phyloP scores from a whole-genome alignment of 176 grass and related monocot genomes.

The Neostapfia colusana region DNA sequence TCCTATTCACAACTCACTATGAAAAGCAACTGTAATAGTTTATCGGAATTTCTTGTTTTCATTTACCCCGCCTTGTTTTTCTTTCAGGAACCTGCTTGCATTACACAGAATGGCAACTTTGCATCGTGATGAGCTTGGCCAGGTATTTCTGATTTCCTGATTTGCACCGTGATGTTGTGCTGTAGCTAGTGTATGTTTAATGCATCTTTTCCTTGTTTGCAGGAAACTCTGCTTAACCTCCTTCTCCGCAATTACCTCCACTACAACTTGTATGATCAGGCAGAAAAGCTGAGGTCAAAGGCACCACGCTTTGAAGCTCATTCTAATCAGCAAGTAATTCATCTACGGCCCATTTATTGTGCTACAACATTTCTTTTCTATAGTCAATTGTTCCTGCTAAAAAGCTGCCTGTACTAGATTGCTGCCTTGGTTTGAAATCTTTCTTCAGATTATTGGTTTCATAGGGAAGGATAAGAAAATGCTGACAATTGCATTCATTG shows the following conservation, averaged over 20 bases:
- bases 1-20: neutral
- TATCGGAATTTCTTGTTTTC: neutral
- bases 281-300: slow-evolving; percentile 93
- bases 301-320: slow-evolving; percentile 93
- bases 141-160: slow-evolving; percentile 47
- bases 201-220: slow-evolving; percentile 5
- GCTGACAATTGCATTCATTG: neutral
- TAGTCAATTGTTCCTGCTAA: neutral
- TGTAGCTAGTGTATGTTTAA: neutral
- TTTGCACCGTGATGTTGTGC: neutral
- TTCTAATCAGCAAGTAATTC: slow-evolving; percentile 81
- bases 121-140: slow-evolving; percentile 75
- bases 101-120: slow-evolving; percentile 90
- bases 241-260: slow-evolving; percentile 97
- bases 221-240: slow-evolving; percentile 93
- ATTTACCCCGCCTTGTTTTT: neutral
- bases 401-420: slow-evolving; percentile 10
- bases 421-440: slow-evolving; percentile 19
- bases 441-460: neutral
- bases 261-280: slow-evolving; percentile 89
- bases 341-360: neutral
- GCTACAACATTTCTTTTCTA: neutral
- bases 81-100: slow-evolving; percentile 62
- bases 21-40: neutral
- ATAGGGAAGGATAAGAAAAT: neutral